These are phyloP conservation scores for Carex parvula DNA, from an alignment of 176 grass and related monocot species.

Conservation along the genomic window DNA sequence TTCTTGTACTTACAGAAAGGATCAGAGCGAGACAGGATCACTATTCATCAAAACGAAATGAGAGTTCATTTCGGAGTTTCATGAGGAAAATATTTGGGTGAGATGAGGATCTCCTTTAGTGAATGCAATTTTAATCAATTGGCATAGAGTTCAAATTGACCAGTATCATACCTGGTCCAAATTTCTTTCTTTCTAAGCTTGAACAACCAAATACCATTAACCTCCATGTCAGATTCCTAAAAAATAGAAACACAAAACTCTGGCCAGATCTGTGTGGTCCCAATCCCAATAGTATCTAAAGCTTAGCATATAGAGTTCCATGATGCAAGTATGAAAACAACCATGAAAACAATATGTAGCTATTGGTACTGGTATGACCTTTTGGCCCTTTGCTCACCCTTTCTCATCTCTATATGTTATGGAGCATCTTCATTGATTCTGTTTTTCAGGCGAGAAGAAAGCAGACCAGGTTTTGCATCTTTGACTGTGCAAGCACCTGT, in stretches of 20 bases:
- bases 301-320: background rate
- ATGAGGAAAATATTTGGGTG: constrained; percentile 77
- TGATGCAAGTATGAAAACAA: background rate
- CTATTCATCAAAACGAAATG: constrained; percentile 25
- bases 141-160: background rate
- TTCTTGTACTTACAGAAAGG: constrained; percentile 5
- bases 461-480: constrained; percentile 27
- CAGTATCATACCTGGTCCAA: background rate
- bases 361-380: background rate
- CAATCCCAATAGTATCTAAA: background rate
- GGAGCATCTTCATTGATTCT: background rate
- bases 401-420: background rate
- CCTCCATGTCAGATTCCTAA: background rate
- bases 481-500: constrained; percentile 30
- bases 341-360: background rate
- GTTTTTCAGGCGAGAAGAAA: constrained; percentile 26
- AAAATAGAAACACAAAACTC: background rate
- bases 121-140: background rate
- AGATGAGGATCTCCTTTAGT: background rate
- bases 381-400: background rate
- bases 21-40: constrained; percentile 6
- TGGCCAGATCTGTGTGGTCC: background rate
- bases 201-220: background rate
- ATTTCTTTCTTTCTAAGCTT: background rate
- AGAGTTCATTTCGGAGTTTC: constrained; percentile 43